Conservation (phyloP, 164 flowering plant genomes). For the Umbilicus rupestris region DNA sequence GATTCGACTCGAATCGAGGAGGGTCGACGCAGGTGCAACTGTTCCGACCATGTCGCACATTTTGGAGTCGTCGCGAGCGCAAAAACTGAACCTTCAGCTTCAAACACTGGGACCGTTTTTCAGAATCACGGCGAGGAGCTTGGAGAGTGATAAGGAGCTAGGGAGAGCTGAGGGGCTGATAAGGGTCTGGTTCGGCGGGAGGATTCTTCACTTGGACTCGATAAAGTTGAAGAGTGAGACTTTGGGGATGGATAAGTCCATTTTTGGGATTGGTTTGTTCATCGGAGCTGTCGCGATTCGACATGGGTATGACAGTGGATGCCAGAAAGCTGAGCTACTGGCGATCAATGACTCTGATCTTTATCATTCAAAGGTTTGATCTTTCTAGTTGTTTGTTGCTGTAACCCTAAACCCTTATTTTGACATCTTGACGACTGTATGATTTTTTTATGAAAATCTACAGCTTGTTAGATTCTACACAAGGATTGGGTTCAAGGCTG, state of each 20-base stretch:
- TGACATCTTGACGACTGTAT: neutral
- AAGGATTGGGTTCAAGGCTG: constrained; percentile 69
- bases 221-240: constrained; percentile 61
- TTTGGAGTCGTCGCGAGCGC: constrained; percentile 44
- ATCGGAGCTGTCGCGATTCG: constrained; percentile 84
- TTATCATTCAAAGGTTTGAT: constrained; percentile 72
- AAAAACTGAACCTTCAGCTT: constrained; percentile 54
- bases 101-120: constrained; percentile 76
- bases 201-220: constrained; percentile 76
- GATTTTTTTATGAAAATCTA: neutral
- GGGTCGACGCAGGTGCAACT: neutral
- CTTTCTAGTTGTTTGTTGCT: neutral
- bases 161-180: constrained; percentile 79
- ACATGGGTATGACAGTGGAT: constrained; percentile 70
- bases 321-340: constrained; percentile 65
- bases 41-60: constrained; percentile 76
- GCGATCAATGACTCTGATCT: constrained; percentile 83
- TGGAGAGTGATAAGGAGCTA: constrained; percentile 50
- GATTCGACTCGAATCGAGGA: neutral
- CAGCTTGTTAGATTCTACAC: constrained; percentile 86
- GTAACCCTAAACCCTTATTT: neutral
- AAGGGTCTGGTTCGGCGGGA: constrained; percentile 62
- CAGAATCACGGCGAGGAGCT: constrained; percentile 63
- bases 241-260: constrained; percentile 62
- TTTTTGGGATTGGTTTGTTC: constrained; percentile 79